phyloP scores from a whole-genome alignment of 2,329 filamentous ascomycete species.

The Alternaria brassicicola region DNA sequence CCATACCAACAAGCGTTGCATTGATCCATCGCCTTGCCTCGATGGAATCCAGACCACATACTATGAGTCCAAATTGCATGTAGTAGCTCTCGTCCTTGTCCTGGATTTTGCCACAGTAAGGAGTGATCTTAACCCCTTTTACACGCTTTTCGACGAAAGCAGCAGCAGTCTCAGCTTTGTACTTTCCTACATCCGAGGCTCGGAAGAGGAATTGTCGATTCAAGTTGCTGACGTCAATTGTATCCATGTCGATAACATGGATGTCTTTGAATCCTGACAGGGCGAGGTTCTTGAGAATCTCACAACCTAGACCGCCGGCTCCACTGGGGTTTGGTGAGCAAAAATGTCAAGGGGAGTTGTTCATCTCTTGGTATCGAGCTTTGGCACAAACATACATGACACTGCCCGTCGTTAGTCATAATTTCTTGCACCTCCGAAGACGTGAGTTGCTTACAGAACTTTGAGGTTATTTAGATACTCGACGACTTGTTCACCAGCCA shows the following conservation, averaged over 20 bases:
- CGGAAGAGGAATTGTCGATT: conserved; percentile 98
- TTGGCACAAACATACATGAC: conserved; percentile 45
- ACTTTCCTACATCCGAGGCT: conserved; percentile 86
- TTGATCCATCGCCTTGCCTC: conserved; percentile 99
- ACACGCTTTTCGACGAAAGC: conserved; percentile 89
- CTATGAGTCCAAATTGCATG: conserved; percentile 91
- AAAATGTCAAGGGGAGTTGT: background rate
- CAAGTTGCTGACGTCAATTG: conserved; percentile 96
- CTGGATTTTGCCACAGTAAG: conserved; percentile 93
- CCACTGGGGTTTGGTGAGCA: conserved; percentile 67
- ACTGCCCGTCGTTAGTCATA: conserved; percentile 34
- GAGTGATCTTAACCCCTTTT: conserved; percentile 88
- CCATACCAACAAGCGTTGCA: conserved; percentile 86
- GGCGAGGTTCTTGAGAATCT: conserved; percentile 95
- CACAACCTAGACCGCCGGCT: conserved; percentile 91
- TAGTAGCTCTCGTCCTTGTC: conserved; percentile 97
- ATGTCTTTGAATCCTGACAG: conserved; percentile 96
- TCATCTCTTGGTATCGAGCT: background rate
- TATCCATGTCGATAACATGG: conserved; percentile 99
- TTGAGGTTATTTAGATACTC: conserved; percentile 45
- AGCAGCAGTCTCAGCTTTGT: conserved; percentile 91
- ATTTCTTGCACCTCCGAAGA: background rate
- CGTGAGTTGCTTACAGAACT: conserved; percentile 66
- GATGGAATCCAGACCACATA: conserved; percentile 95
- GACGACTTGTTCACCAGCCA: conserved; percentile 59